Conservation (phyloP, 352 stramenopile species). For the Plasmopara halstedii region DNA sequence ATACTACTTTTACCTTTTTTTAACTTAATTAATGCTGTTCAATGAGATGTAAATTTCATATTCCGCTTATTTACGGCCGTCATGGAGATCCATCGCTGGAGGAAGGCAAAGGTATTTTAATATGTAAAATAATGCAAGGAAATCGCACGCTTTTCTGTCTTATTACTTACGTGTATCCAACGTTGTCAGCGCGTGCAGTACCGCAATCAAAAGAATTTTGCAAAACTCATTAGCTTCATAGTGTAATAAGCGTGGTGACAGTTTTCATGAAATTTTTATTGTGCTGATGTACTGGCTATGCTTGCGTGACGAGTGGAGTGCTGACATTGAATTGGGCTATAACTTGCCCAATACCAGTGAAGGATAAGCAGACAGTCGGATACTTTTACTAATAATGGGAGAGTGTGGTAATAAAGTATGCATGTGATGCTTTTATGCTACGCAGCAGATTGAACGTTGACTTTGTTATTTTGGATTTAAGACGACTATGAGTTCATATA, state of each 20-base stretch:
- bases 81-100: constrained; percentile 52
- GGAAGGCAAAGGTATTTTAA: constrained; percentile 62
- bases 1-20: not conserved
- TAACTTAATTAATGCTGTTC: not conserved
- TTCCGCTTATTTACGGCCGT: constrained; percentile 68
- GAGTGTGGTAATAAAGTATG: too few relatives aligned
- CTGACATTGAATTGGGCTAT: too few relatives aligned
- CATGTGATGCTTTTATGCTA: too few relatives aligned
- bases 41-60: constrained; percentile 45
- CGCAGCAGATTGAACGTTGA: too few relatives aligned
- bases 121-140: constrained; percentile 55
- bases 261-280: not conserved
- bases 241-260: constrained; percentile 1
- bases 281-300: too few relatives aligned
- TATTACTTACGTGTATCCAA: constrained; percentile 80
- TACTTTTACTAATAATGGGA: too few relatives aligned
- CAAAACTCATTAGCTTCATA: constrained; percentile 37
- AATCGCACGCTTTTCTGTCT: constrained; percentile 47
- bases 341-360: too few relatives aligned
- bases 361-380: too few relatives aligned
- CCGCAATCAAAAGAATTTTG: constrained; percentile 77
- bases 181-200: constrained; percentile 62
- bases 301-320: too few relatives aligned
- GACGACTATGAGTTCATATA: too few relatives aligned
- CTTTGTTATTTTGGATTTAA: too few relatives aligned